phyloP scores from a whole-genome alignment of 1,139 yeast genomes.

The Taiozyma onychis region DNA sequence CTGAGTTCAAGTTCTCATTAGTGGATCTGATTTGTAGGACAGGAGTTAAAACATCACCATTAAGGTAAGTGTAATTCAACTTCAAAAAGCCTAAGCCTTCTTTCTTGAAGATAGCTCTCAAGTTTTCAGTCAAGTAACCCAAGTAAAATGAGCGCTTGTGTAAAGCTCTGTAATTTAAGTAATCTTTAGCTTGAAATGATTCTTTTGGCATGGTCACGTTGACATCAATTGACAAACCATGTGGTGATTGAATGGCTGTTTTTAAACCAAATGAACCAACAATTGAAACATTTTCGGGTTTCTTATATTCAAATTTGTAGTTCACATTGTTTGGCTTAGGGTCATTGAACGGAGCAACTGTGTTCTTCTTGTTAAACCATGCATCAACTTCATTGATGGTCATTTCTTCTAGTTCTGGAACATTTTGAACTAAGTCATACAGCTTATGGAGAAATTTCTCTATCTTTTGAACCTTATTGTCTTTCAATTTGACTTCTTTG shows the following conservation, averaged over 20 bases:
- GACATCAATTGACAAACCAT: slow-evolving; percentile 67
- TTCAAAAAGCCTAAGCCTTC: slow-evolving; percentile 44
- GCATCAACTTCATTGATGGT: slow-evolving; percentile 48
- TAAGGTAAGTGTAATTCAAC: slow-evolving; percentile 56
- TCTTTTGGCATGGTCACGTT: slow-evolving; percentile 74
- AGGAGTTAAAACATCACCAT: slow-evolving; percentile 65
- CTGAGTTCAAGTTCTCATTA: slow-evolving; percentile 28
- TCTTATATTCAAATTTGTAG: slow-evolving; percentile 60
- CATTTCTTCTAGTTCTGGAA: slow-evolving; percentile 50
- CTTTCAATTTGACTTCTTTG: slow-evolving; percentile 71
- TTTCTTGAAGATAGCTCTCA: slow-evolving; percentile 49
- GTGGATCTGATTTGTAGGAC: slow-evolving; percentile 46
- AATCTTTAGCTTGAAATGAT: slow-evolving; percentile 81
- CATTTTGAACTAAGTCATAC: slow-evolving; percentile 59
- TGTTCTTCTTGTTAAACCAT: slow-evolving; percentile 43
- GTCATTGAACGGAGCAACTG: slow-evolving; percentile 80
- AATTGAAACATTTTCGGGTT: slow-evolving; percentile 75
- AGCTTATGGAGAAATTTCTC: slow-evolving; percentile 76
- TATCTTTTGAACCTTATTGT: slow-evolving; percentile 55
- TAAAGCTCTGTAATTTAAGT: slow-evolving; percentile 80
- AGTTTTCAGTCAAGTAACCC: slow-evolving; percentile 66
- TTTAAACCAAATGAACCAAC: slow-evolving; percentile 89
- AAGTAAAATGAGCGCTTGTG: slow-evolving; percentile 87
- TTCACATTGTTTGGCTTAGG: slow-evolving; percentile 73
- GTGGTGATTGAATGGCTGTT: slow-evolving; percentile 61